Evolutionary conservation across 2,329 filamentous ascomycete species (phyloP).

Genomic region (Colletotrichum cordylinicola): DNA sequence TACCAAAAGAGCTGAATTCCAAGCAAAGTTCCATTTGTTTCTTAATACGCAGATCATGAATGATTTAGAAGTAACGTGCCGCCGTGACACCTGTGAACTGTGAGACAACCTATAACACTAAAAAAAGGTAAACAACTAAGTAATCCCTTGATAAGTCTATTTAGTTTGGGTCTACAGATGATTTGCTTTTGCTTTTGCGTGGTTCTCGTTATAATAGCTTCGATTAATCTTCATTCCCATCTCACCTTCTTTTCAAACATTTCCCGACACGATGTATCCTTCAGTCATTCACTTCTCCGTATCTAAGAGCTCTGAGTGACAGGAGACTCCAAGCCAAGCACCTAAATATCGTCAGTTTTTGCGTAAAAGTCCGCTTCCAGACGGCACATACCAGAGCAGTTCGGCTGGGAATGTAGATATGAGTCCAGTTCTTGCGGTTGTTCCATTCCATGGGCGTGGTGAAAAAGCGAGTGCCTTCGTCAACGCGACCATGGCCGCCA

Average conservation of each 20-base stretch:
- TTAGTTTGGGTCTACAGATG: neutral
- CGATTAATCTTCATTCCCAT: neutral
- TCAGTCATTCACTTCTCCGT: neutral
- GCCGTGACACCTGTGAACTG: neutral
- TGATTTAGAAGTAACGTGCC: neutral
- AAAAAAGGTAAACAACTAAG: neutral
- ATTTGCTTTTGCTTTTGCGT: neutral
- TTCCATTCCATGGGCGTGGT: constrained; percentile 94
- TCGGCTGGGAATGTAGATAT: constrained; percentile 86
- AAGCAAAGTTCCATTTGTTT: constrained; percentile 35
- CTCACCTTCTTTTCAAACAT: neutral
- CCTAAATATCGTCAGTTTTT: constrained; percentile 37
- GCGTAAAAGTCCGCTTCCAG: neutral
- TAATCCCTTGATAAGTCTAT: neutral
- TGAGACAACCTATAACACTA: neutral
- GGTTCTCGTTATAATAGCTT: neutral
- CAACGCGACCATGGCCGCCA: constrained; percentile 80
- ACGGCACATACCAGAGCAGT: constrained; percentile 74
- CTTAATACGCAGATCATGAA: neutral
- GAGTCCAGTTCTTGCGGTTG: constrained; percentile 84
- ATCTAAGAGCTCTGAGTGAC: constrained; percentile 28
- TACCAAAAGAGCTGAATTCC: constrained; percentile 45
- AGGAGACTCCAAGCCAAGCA: constrained; percentile 50
- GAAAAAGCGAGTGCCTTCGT: constrained; percentile 85
- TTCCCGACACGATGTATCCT: neutral